phyloP scores from a whole-genome alignment of 768 basidiomycete species.

The Tricholoma flavovirens region DNA sequence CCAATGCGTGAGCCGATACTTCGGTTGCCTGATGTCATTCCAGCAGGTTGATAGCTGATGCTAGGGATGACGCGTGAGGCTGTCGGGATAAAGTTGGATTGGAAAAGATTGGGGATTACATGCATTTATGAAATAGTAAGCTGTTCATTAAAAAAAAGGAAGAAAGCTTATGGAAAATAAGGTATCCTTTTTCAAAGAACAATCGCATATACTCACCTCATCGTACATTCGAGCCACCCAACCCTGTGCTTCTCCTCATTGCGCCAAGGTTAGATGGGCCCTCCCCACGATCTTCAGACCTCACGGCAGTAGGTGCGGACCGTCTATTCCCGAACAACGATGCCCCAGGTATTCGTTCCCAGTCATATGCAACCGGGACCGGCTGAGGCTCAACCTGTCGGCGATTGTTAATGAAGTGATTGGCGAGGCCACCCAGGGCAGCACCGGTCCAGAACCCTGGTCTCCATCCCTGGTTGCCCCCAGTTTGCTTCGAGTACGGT shows the following conservation, averaged over 20 bases:
- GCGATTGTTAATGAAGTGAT: constrained; percentile 48
- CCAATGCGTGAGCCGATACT: background rate
- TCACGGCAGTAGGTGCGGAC: constrained; percentile 14
- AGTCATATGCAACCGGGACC: constrained; percentile 40
- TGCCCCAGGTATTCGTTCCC: constrained; percentile 40
- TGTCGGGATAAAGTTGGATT: background rate
- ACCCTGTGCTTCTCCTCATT: constrained; percentile 73
- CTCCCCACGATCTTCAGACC: constrained; percentile 53
- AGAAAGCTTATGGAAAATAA: background rate
- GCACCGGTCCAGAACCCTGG: constrained; percentile 89
- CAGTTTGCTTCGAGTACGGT: constrained; percentile 46
- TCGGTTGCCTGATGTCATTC: background rate
- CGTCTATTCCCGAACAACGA: constrained; percentile 25
- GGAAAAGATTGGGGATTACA: background rate
- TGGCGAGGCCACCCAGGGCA: constrained; percentile 63
- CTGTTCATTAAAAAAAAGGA: background rate
- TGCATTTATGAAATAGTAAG: background rate
- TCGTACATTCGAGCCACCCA: constrained; percentile 71
- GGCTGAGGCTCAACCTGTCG: constrained; percentile 19
- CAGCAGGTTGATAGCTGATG: background rate
- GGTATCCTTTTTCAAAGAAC: background rate
- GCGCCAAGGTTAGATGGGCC: constrained; percentile 64
- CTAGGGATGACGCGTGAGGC: background rate
- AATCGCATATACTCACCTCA: constrained; percentile 22
- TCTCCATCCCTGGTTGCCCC: constrained; percentile 35